Conservation (phyloP, 805 yeast genomes). For the Metschnikowia chrysomelidarum region DNA sequence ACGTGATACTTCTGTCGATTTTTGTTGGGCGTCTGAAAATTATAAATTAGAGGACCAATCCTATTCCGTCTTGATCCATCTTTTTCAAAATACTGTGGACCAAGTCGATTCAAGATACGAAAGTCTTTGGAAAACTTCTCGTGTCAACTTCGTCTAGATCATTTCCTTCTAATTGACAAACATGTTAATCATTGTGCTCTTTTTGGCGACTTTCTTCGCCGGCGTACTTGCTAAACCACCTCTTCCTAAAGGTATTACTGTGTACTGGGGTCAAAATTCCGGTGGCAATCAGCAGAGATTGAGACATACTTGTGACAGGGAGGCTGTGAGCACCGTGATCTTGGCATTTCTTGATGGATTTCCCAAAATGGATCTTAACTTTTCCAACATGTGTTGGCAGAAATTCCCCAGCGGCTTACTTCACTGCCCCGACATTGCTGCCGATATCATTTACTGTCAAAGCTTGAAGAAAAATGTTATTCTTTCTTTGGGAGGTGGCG, state of each 20-base stretch:
- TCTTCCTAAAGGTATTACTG: conserved; percentile 48
- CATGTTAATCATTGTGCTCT: conserved; percentile 1
- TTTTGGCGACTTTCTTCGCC: neutral
- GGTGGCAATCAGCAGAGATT: conserved; percentile 42
- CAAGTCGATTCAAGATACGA: no score
- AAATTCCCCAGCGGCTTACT: conserved; percentile 42
- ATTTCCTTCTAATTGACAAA: no score
- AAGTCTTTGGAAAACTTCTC: no score
- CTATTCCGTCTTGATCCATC: no score
- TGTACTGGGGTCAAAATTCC: conserved; percentile 89
- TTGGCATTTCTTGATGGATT: conserved; percentile 68
- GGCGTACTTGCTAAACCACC: conserved; percentile 1
- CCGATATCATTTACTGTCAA: conserved; percentile 17
- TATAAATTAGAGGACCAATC: no score
- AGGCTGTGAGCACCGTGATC: conserved; percentile 68
- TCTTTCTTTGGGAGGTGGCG: conserved; percentile 48
- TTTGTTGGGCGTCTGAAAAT: no score
- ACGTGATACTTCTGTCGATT: no score
- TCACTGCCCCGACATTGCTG: conserved; percentile 14
- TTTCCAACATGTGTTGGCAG: conserved; percentile 51
- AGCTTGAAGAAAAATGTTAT: conserved; percentile 11
- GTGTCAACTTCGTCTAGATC: no score
- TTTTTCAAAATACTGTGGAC: no score
- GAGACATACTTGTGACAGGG: conserved; percentile 58
- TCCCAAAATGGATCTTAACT: conserved; percentile 46